Percentiles rank a stretch among this genome's conserved stretches.
phyloP scores from a whole-genome alignment of 352 stramenopile genomes.

The Pythium periplocum region DNA sequence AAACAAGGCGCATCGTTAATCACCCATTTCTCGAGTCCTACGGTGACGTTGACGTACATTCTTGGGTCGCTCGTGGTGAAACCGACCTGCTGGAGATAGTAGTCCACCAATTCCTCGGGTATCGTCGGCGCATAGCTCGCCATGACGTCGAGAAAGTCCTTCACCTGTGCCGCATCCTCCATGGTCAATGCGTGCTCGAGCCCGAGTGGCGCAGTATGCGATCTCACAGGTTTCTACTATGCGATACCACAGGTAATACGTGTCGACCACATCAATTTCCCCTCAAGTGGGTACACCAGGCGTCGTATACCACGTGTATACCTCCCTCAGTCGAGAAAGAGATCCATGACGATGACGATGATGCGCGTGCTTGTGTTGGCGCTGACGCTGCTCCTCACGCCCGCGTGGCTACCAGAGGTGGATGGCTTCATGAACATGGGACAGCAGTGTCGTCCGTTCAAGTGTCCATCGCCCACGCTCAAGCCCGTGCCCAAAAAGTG shows the following conservation, averaged over 20 bases:
- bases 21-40: not conserved
- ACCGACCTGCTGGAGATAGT: constrained; percentile 66
- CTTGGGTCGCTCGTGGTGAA: constrained; percentile 66
- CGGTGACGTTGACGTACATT: constrained; percentile 31
- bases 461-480: constrained; percentile 17
- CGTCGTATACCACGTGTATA: no score
- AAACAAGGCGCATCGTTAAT: constrained; percentile 4
- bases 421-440: constrained; percentile 23
- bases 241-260: no score
- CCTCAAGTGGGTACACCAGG: no score
- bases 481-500: constrained; percentile 26
- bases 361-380: no score
- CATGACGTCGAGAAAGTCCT: constrained; percentile 64
- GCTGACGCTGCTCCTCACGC: no score
- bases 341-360: no score
- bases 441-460: constrained; percentile 35
- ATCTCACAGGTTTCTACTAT: no score
- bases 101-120: constrained; percentile 69
- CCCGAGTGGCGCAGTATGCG: no score
- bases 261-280: no score
- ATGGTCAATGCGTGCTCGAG: constrained; percentile 10
- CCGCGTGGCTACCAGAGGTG: not conserved
- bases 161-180: constrained; percentile 45
- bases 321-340: no score
- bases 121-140: constrained; percentile 59